Evolutionary conservation across 2,329 filamentous ascomycete genomes (phyloP), one percentile per base, ranked within the genome.

Genomic region (Shiraia sp.): DNA sequence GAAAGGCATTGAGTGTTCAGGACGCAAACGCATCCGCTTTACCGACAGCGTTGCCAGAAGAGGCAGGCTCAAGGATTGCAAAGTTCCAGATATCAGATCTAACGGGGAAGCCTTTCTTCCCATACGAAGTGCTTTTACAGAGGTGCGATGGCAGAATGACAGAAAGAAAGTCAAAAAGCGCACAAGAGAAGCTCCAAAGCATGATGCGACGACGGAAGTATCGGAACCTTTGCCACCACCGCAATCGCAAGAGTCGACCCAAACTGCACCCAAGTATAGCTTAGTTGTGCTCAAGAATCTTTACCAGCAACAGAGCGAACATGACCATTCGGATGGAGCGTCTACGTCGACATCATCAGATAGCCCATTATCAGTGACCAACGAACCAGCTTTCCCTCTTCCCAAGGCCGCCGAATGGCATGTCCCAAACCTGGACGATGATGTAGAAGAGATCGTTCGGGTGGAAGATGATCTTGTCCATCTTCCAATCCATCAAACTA

Each of bases 1-100:
- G 40, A 64, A 61, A 30, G 54, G 53, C n/a, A 53, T 73, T 13
- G 50, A 60, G 6, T 73, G 71, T 47, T 73, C 71, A 1, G 71
- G 71, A 0, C 55, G 70, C 19, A 66, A 66, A 3, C 58, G 68
- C 7, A 71, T 69, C 32, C 66, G 66, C 10, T 71, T 72, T 28
- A 69, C 66, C 32, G 61, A 51, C 22, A 54, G 57, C 4, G 60
- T 40, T 43, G 68, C 50, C 49, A 47, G 43, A 19, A 38, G 49
- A 34, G 55, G 54, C 7, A 46, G 45, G 31, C 25, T 49, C 36
- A 46, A 62, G 29, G 45, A 51, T 25, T 47, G 43, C 32, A 51
- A 50, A 16, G 36, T 52, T 10, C 47, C 51, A 3, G 37, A 37
- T n/a, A 26, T 29, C n/a, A 34, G 36, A 10, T 26, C 36, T 34